Evolutionary conservation across 2,329 filamentous ascomycete genomes (phyloP).

Genomic region (Calonectria multiphialidica): DNA sequence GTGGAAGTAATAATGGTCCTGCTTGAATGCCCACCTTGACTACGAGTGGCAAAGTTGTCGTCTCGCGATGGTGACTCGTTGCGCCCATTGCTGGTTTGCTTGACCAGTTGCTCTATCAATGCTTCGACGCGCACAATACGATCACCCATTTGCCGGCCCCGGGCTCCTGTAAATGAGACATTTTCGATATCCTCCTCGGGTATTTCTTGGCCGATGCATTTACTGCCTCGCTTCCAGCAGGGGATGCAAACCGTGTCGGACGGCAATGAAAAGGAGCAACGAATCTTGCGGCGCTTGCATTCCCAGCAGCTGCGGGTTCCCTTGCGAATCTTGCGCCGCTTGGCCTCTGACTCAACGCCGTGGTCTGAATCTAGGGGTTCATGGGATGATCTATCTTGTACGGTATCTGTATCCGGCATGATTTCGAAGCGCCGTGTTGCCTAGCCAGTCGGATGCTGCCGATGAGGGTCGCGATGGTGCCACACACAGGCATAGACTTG

Average conservation of each 20-base stretch:
- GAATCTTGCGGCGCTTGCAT: slow-evolving; percentile 26
- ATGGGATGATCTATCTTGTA: not conserved
- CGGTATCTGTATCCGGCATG: not conserved
- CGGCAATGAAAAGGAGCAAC: slow-evolving; percentile 16
- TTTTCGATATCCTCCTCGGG: slow-evolving; percentile 2
- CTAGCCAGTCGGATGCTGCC: not conserved
- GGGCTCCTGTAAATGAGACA: not conserved
- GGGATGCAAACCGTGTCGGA: slow-evolving; percentile 12
- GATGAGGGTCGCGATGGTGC: not conserved
- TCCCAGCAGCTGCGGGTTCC: slow-evolving; percentile 31
- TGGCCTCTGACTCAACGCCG: not conserved
- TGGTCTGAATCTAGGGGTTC: not conserved
- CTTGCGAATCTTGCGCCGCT: slow-evolving; percentile 27
- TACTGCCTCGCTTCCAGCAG: slow-evolving; percentile 13
- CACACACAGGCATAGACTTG: not conserved
- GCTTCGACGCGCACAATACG: slow-evolving; percentile 22
- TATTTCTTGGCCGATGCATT: slow-evolving; percentile 22
- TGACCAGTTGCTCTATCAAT: slow-evolving; percentile 6
- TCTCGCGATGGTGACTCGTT: not conserved
- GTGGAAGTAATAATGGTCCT: too few species aligned
- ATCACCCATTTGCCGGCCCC: slow-evolving; percentile 14
- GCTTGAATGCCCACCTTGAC: not conserved
- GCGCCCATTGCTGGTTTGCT: not conserved
- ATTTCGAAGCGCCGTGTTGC: not conserved
- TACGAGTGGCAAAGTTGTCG: not conserved